phyloP scores from a whole-genome alignment of 495 filamentous ascomycete genomes.

The Neurospora tetrasperma region DNA sequence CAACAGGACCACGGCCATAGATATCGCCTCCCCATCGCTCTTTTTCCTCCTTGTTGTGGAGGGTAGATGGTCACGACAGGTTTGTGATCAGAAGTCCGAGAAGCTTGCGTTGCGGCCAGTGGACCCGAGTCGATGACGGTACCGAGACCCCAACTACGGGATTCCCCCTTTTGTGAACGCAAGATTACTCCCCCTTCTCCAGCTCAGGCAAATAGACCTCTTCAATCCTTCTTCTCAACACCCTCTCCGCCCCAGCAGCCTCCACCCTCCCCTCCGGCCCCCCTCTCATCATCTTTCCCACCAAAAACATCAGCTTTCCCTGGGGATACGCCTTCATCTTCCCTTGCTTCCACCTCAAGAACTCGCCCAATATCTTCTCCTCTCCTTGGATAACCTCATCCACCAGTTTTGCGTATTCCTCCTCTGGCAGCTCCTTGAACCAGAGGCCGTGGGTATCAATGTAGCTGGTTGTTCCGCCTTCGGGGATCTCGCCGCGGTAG shows the following conservation, averaged over 20 bases:
- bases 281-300: constrained; percentile 80
- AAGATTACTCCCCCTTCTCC: neutral
- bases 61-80: neutral
- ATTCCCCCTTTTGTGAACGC: neutral
- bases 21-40: neutral
- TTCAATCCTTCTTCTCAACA: constrained; percentile 40
- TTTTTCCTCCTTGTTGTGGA: neutral
- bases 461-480: constrained; percentile 37
- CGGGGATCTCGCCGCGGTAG: constrained; percentile 32
- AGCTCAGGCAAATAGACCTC: neutral
- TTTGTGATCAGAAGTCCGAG: neutral
- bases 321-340: constrained; percentile 32
- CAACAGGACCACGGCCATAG: neutral
- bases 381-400: constrained; percentile 36
- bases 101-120: neutral
- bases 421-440: constrained; percentile 48
- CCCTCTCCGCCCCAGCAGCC: constrained; percentile 57
- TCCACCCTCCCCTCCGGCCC: constrained; percentile 70
- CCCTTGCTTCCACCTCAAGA: constrained; percentile 49
- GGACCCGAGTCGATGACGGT: neutral
- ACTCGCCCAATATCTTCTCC: constrained; percentile 57
- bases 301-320: constrained; percentile 76
- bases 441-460: constrained; percentile 58
- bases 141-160: neutral
- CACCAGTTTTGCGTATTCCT: constrained; percentile 51